Evolutionary conservation across 2,329 filamentous ascomycete genomes (phyloP), one percentile per base, ranked within the genome.

Genomic region (Cordyceps pruinosa): DNA sequence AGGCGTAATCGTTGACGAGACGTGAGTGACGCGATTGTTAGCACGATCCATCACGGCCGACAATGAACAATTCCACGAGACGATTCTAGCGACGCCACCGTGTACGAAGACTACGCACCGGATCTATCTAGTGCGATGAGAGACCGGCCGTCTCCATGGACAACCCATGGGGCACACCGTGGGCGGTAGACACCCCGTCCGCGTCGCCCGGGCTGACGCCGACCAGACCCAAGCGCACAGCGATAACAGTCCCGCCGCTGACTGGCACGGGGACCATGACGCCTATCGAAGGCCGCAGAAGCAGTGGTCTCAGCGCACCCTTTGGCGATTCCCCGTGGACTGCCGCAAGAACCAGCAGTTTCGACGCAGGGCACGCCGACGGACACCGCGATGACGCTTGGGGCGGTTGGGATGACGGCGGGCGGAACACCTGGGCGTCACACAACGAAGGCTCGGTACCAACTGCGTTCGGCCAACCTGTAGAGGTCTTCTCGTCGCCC

Each of bases 131-230:
- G n/a, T 56, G 53, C 49, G 10, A 49, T 56, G 53, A 42, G 21
- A 42, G 37, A 21, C 42, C 19, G 5, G 19, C 13, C 17, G 3
- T 9, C 68, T 72, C 66, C 61, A 84, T 84, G 81, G 81, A 84
- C 68, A 80, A 84, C 80, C 81, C 81, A 65, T 84, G 81, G 81
- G 78, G 77, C 70, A 83, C 80, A 64, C 81, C 81, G 70, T 84
- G 81, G 81, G 75, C 77, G 59, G 73, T 73, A 58, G 66, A 69
- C 51, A 60, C 65, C 58, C 64, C 68, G 15, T 48, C 45, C 34
- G 41, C 60, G 13, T 65, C 66, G 21, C 64, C 66, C 25, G 61
- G 60, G 13, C 58, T 59, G 1, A 62, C 66, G 32, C 66, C 68
- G 28, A 39, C 32, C 32, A 30, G 30, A 6, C 44, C 32, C 1